Percentiles rank a stretch among this genome's conserved stretches.
Evolutionary conservation across 2,329 filamentous ascomycete genomes (phyloP).

Genomic region (Cadophora sp.): DNA sequence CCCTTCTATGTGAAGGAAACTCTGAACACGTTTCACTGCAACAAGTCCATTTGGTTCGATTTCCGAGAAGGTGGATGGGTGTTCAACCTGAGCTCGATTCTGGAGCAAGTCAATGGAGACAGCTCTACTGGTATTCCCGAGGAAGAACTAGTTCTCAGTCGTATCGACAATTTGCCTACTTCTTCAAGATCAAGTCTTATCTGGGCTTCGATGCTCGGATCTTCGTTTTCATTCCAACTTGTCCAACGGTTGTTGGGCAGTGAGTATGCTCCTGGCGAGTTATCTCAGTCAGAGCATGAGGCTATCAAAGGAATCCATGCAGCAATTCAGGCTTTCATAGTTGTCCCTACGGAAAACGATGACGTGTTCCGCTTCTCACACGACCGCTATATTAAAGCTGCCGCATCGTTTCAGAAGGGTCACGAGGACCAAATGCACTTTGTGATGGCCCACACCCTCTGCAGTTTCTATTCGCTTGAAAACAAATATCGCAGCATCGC

Average conservation of each 20-base stretch:
- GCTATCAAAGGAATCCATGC: conserved; percentile 79
- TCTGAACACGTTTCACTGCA: conserved; percentile 84
- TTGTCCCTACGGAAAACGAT: conserved; percentile 82
- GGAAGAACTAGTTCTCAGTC: conserved; percentile 80
- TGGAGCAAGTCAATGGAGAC: conserved; percentile 81
- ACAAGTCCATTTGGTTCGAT: conserved; percentile 89
- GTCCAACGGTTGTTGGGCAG: conserved; percentile 79
- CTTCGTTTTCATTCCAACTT: conserved; percentile 82
- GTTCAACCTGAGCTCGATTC: conserved; percentile 84
- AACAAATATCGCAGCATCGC: conserved; percentile 50
- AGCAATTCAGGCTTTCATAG: conserved; percentile 78
- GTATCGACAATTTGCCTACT: conserved; percentile 76
- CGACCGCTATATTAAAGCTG: conserved; percentile 83
- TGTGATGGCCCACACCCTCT: conserved; percentile 80
- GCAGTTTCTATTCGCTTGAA: conserved; percentile 72
- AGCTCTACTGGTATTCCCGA: conserved; percentile 81
- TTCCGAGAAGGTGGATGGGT: conserved; percentile 84
- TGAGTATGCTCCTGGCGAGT: conserved; percentile 67
- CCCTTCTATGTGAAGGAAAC: conserved; percentile 93
- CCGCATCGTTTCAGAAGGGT: conserved; percentile 71
- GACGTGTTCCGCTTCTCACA: conserved; percentile 89
- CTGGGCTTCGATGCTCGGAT: conserved; percentile 86
- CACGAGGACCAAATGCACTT: conserved; percentile 86
- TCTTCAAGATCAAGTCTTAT: conserved; percentile 80
- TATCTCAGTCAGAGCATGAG: conserved; percentile 65